Evolutionary conservation across 2,329 filamentous ascomycete species (phyloP).

Genomic region (Aspergillus ochraceus): DNA sequence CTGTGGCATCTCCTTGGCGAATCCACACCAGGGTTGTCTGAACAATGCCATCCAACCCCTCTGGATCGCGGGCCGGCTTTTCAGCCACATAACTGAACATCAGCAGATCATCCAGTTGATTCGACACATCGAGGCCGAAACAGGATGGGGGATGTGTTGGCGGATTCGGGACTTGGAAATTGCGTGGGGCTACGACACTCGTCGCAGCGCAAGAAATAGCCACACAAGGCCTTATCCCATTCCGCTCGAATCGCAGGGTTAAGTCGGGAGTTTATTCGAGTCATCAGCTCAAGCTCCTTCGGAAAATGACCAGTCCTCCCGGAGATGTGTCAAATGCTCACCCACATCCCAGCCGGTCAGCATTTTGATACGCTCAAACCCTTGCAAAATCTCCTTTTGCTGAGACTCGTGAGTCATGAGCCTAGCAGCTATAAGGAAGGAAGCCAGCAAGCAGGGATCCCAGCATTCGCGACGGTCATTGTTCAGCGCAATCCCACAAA

Average conservation of each 20-base stretch:
- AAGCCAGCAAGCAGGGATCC: slow-evolving; percentile 52
- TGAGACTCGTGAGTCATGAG: slow-evolving; percentile 52
- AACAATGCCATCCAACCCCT: slow-evolving; percentile 61
- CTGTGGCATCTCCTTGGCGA: slow-evolving; percentile 58
- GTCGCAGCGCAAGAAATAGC: slow-evolving; percentile 5
- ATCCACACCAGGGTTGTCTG: slow-evolving; percentile 56
- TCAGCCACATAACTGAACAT: slow-evolving; percentile 54
- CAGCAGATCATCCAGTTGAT: slow-evolving; percentile 41
- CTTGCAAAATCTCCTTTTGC: slow-evolving; percentile 44
- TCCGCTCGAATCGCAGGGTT: not conserved
- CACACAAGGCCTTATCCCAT: slow-evolving; percentile 22
- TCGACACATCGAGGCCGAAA: slow-evolving; percentile 39
- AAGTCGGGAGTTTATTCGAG: not conserved
- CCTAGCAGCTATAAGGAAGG: slow-evolving; percentile 47
- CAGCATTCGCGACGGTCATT: slow-evolving; percentile 49
- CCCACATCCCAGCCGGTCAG: slow-evolving; percentile 46
- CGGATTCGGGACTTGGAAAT: slow-evolving; percentile 22
- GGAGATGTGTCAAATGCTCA: slow-evolving; percentile 18
- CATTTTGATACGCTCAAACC: slow-evolving; percentile 38
- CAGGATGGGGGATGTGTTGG: slow-evolving; percentile 42
- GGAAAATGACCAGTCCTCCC: slow-evolving; percentile 25
- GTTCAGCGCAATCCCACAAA: slow-evolving; percentile 52
- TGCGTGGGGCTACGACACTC: slow-evolving; percentile 26
- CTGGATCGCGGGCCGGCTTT: slow-evolving; percentile 56
- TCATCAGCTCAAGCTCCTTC: slow-evolving; percentile 15